These are phyloP conservation scores for Coemansia sp. DNA, from an alignment of 192 early-diverging fungal species.

Conservation along the genomic window DNA sequence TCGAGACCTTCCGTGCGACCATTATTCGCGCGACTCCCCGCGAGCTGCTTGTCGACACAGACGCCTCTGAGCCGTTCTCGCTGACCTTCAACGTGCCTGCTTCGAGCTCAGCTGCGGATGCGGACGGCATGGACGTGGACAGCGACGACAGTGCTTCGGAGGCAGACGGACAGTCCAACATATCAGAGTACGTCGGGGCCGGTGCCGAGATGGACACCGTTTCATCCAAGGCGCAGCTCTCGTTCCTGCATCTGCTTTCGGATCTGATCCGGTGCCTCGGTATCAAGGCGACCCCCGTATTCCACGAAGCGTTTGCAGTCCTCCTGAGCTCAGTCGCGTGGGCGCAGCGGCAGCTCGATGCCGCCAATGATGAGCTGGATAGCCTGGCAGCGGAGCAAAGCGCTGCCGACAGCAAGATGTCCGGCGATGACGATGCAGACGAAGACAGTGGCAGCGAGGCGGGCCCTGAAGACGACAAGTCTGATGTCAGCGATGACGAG, in stretches of 20 bases:
- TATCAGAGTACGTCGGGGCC: background rate
- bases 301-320: slow-evolving; percentile 71
- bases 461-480: background rate
- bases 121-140: slow-evolving; percentile 29
- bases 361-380: slow-evolving; percentile 35
- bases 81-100: slow-evolving; percentile 9
- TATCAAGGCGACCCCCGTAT: slow-evolving; percentile 64
- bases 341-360: slow-evolving; percentile 59
- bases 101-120: background rate
- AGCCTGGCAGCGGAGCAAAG: slow-evolving; percentile 19
- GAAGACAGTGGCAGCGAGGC: background rate
- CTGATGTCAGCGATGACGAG: background rate
- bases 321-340: slow-evolving; percentile 70
- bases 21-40: slow-evolving; percentile 32
- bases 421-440: background rate
- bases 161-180: background rate
- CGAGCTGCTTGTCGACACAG: slow-evolving; percentile 31
- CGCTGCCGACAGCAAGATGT: background rate
- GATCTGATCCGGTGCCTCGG: slow-evolving; percentile 86
- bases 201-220: slow-evolving; percentile 19
- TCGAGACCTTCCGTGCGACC: slow-evolving; percentile 67
- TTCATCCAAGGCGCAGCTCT: slow-evolving; percentile 62
- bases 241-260: slow-evolving; percentile 74
- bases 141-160: background rate
- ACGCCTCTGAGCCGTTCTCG: slow-evolving; percentile 34